A percentile compares a stretch with the other conserved stretches of the same genome.
Conservation (phyloP, 805 yeast genomes). For the Cyberlindnera maritima region DNA sequence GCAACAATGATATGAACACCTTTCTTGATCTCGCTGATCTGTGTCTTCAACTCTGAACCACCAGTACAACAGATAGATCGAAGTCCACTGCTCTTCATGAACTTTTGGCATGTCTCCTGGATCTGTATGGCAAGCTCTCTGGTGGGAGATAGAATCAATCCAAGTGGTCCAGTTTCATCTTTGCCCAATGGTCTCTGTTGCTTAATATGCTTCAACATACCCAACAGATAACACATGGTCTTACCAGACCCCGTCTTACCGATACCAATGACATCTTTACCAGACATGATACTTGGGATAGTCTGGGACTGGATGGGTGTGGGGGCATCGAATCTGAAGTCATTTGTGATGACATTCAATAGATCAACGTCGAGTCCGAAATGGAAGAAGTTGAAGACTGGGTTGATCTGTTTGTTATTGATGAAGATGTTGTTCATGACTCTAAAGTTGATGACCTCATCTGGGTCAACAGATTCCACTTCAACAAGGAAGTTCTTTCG, state of each 20-base stretch:
- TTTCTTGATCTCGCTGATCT: conserved; percentile 73
- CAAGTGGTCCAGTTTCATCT: conserved; percentile 70
- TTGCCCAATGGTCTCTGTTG: conserved; percentile 56
- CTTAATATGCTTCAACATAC: conserved; percentile 78
- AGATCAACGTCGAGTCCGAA: conserved; percentile 69
- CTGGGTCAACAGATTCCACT: conserved; percentile 42
- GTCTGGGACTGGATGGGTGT: conserved; percentile 92
- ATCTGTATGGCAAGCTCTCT: conserved; percentile 90
- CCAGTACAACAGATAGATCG: conserved; percentile 83
- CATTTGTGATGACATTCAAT: conserved; percentile 48
- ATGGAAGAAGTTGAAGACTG: conserved; percentile 76
- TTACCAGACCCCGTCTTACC: conserved; percentile 98
- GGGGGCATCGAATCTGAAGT: conserved; percentile 56
- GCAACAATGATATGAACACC: conserved; percentile 84
- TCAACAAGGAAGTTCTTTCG: conserved; percentile 59
- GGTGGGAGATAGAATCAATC: conserved; percentile 83
- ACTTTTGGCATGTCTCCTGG: conserved; percentile 57
- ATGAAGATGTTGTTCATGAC: conserved; percentile 49
- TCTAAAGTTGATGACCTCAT: conserved; percentile 62
- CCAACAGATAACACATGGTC: conserved; percentile 83
- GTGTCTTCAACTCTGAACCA: conserved; percentile 79
- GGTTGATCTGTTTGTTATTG: conserved; percentile 37
- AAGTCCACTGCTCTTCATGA: conserved; percentile 49
- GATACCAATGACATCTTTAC: conserved; percentile 86
- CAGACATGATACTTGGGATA: conserved; percentile 85